phyloP scores from a whole-genome alignment of 2,329 filamentous ascomycete species.

The Xylaria digitata region DNA sequence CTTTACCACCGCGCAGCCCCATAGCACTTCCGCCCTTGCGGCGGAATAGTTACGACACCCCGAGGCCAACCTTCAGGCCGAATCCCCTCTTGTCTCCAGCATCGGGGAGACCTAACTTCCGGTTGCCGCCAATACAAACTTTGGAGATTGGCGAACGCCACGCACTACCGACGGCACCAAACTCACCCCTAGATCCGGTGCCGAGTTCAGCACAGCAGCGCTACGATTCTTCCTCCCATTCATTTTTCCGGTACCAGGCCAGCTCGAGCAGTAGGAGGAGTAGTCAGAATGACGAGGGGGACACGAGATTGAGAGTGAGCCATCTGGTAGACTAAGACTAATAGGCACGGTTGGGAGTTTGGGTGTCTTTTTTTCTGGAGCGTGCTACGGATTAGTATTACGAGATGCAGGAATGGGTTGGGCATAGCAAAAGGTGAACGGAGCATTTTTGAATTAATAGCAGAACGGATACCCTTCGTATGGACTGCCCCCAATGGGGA shows the following conservation, averaged over 20 bases:
- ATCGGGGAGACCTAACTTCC: conserved; percentile 22
- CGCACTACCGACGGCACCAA: conserved; percentile 52
- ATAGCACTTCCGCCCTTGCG: conserved; percentile 56
- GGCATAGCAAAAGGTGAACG: conserved; percentile 21
- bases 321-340: conserved; percentile 33
- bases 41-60: conserved; percentile 34
- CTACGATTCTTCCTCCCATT: conserved; percentile 4
- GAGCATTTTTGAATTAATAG: conserved; percentile 15
- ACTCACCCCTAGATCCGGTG: conserved; percentile 45
- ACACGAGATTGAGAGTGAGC: conserved; percentile 35
- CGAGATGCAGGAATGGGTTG: conserved; percentile 9
- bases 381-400: conserved; percentile 2
- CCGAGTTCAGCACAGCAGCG: conserved; percentile 17
- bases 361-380: conserved; percentile 3
- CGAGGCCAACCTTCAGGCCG: conserved; percentile 24
- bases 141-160: conserved; percentile 41
- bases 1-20: conserved; percentile 52
- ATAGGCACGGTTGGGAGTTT: conserved; percentile 18
- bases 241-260: conserved; percentile 5
- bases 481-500: conserved; percentile 7
- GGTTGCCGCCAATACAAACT: conserved; percentile 47
- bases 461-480: conserved; percentile 27
- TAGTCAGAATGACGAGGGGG: conserved; percentile 31
- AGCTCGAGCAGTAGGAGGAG: conserved; percentile 6
- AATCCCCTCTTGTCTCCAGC: conserved; percentile 30